These are phyloP conservation scores for Solanum hybrid DNA, from an alignment of 305 asterid genomes.

Conservation along the genomic window DNA sequence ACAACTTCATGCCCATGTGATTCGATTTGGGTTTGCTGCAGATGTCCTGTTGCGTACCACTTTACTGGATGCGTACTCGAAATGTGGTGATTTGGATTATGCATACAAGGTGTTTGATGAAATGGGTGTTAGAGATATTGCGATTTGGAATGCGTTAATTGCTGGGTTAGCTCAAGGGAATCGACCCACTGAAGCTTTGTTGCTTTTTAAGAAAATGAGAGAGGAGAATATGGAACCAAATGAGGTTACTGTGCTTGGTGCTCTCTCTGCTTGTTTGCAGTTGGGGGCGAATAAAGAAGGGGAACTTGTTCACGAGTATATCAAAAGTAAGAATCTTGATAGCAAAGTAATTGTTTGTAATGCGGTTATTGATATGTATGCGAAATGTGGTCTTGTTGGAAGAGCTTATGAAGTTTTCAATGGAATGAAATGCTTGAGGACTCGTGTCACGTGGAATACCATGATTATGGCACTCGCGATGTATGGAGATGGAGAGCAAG, in stretches of 20 bases:
- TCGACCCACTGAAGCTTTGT: constrained; percentile 55
- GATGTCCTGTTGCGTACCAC: constrained; percentile 78
- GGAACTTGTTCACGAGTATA: constrained; percentile 34
- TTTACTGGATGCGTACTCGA: constrained; percentile 60
- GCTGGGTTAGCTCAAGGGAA: constrained; percentile 89
- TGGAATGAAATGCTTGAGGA: constrained; percentile 42
- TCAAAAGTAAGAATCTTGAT: constrained; percentile 32
- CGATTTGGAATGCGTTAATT: constrained; percentile 81
- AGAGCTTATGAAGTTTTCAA: constrained; percentile 48
- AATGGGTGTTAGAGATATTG: constrained; percentile 65
- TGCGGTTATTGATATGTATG: constrained; percentile 78
- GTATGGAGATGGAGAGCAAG: constrained; percentile 76
- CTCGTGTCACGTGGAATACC: constrained; percentile 74
- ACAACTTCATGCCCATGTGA: constrained; percentile 54
- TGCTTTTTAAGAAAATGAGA: constrained; percentile 47
- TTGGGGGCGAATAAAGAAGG: constrained; percentile 69
- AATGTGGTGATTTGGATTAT: constrained; percentile 45
- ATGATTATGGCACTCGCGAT: constrained; percentile 88
- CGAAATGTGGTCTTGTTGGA: constrained; percentile 71
- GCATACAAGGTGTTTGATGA: constrained; percentile 67
- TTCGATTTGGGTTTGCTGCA: constrained; percentile 39
- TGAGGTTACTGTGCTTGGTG: constrained; percentile 83
- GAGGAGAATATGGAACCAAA: constrained; percentile 40
- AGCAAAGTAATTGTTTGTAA: constrained; percentile 63
- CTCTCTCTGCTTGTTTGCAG: constrained; percentile 80